A percentile compares a stretch with the other conserved stretches of the same genome.
Conservation (phyloP, 352 stramenopile genomes). For the Globisporangium megalacanthum region DNA sequence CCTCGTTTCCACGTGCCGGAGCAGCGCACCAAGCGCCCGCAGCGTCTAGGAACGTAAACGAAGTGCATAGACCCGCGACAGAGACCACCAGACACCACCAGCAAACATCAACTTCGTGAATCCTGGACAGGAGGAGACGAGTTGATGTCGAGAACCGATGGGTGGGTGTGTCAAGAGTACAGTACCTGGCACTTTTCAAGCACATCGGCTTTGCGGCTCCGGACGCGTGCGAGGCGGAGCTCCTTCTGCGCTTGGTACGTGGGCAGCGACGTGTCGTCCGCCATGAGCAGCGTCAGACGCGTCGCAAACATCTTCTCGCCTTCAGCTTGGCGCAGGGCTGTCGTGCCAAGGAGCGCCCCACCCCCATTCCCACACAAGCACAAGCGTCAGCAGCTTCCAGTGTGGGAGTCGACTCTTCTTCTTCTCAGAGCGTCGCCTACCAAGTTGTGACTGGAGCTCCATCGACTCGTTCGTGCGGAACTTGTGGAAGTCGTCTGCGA, state of each 20-base stretch:
- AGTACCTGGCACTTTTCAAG: slow-evolving; percentile 49
- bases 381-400: no score
- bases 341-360: no score
- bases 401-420: slow-evolving; percentile 1
- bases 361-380: no score
- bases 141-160: no score
- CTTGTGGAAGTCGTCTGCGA: slow-evolving; percentile 44
- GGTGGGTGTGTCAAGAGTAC: slow-evolving; percentile 1
- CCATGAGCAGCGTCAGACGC: slow-evolving; percentile 41
- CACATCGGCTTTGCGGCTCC: slow-evolving; percentile 49
- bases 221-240: slow-evolving; percentile 44
- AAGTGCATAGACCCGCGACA: no score
- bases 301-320: slow-evolving; percentile 61
- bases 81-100: no score
- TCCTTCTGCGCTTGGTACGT: slow-evolving; percentile 55
- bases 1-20: slow-evolving; percentile 40
- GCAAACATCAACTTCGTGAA: no score
- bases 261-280: slow-evolving; percentile 44
- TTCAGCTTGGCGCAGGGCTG: slow-evolving; percentile 55
- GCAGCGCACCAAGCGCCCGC: slow-evolving; percentile 33
- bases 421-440: slow-evolving; percentile 8
- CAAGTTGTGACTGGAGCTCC: slow-evolving; percentile 50
- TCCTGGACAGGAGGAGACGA: no score
- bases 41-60: slow-evolving; percentile 26
- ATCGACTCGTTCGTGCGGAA: slow-evolving; percentile 28